These are phyloP conservation scores for Pleurotus pulmonarius DNA, from an alignment of 768 basidiomycete species.

Conservation along the genomic window DNA sequence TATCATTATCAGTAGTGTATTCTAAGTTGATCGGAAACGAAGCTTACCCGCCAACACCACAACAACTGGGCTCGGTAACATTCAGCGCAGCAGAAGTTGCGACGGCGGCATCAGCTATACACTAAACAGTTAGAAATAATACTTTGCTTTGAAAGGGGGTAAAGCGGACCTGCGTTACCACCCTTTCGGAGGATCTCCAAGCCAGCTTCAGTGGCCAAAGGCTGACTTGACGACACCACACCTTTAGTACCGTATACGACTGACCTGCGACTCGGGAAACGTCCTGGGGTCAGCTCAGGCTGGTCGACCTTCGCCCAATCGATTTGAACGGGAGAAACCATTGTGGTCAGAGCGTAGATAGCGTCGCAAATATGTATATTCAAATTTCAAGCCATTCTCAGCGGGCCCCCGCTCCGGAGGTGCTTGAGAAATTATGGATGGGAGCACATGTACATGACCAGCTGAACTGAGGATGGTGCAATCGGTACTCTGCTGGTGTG, in stretches of 20 bases:
- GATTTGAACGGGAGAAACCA: conserved; percentile 32
- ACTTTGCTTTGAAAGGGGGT: not conserved
- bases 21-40: conserved; percentile 10
- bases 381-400: not conserved
- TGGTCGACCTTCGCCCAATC: conserved; percentile 63
- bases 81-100: conserved; percentile 91
- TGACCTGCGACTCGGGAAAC: conserved; percentile 81
- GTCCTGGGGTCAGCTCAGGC: conserved; percentile 61
- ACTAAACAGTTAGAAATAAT: not conserved
- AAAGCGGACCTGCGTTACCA: conserved; percentile 82
- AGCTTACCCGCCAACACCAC: conserved; percentile 87
- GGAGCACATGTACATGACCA: too few relatives aligned
- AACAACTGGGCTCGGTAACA: conserved; percentile 82
- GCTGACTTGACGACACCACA: conserved; percentile 85
- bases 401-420: conserved; percentile 1
- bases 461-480: too few relatives aligned
- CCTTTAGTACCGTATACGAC: conserved; percentile 87
- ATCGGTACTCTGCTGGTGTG: too few relatives aligned
- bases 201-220: conserved; percentile 87
- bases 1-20: conserved; percentile 4
- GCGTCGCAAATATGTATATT: too few relatives aligned
- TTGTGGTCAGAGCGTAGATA: conserved; percentile 12
- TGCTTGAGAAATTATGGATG: not conserved
- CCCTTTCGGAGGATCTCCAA: conserved; percentile 89
- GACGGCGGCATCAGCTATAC: conserved; percentile 86